Percentiles rank a stretch among this genome's conserved stretches.
Conservation (phyloP, 106 monocot species). For the Ottelia alismoides region DNA sequence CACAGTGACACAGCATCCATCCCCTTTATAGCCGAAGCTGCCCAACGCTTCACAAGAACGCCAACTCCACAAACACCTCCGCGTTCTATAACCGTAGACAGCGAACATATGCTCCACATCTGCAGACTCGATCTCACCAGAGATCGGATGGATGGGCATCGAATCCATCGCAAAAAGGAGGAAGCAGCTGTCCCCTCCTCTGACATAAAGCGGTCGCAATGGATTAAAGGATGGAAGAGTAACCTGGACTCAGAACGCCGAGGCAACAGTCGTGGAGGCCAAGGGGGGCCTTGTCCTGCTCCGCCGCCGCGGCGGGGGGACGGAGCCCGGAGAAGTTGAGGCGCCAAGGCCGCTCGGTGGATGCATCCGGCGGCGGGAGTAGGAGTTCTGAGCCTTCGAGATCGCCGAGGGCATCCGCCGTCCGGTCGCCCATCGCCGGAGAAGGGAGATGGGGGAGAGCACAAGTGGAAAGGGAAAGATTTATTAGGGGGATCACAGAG, state of each 20-base stretch:
- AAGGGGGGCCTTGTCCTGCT: constrained; percentile 24
- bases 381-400: constrained; percentile 33
- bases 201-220: not conserved
- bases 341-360: constrained; percentile 41
- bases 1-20: too few relatives aligned
- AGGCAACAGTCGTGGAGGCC: constrained; percentile 46
- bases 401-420: constrained; percentile 2
- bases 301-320: constrained; percentile 15
- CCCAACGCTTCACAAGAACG: too few relatives aligned
- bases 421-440: constrained; percentile 10
- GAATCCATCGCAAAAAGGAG: constrained; percentile 2
- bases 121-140: not conserved
- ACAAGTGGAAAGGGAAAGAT: not conserved
- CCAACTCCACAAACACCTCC: too few relatives aligned
- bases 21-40: too few relatives aligned
- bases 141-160: not conserved
- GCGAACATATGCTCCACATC: not conserved
- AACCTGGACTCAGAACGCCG: constrained; percentile 24
- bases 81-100: not conserved
- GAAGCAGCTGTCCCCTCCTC: too few relatives aligned
- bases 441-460: not conserved
- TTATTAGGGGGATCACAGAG: too few relatives aligned
- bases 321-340: constrained; percentile 55
- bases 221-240: not conserved
- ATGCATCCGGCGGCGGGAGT: constrained; percentile 25